A percentile compares a stretch with the other conserved stretches of the same genome.
These are phyloP conservation scores for Monosporozyma servazzii DNA, from an alignment of 805 yeast species.

Conservation along the genomic window DNA sequence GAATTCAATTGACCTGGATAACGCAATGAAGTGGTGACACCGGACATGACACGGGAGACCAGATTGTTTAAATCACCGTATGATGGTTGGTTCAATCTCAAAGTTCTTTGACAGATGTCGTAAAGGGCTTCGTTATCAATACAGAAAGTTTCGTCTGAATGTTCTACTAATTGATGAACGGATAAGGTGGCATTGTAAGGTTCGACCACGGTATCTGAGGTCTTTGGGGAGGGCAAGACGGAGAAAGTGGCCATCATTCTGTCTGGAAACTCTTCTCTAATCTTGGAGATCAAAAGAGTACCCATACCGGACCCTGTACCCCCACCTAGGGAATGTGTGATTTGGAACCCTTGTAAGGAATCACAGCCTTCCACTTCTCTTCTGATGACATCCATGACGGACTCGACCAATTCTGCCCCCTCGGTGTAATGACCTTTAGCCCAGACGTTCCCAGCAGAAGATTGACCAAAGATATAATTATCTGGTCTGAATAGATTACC, in stretches of 20 bases:
- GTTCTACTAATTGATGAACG: constrained; percentile 83
- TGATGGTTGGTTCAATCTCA: constrained; percentile 71
- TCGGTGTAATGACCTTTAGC: constrained; percentile 96
- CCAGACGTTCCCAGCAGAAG: constrained; percentile 95
- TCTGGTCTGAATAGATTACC: constrained; percentile 90
- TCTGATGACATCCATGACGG: constrained; percentile 81
- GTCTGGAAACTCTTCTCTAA: constrained; percentile 89
- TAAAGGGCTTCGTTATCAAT: constrained; percentile 90
- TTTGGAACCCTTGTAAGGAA: constrained; percentile 90
- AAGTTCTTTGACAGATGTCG: constrained; percentile 78
- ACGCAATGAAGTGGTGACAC: constrained; percentile 88
- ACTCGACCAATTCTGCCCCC: constrained; percentile 89
- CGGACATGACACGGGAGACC: constrained; percentile 88
- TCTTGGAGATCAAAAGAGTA: constrained; percentile 72
- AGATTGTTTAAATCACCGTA: constrained; percentile 72
- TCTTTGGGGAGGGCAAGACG: constrained; percentile 85
- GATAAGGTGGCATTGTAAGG: constrained; percentile 91
- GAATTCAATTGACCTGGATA: constrained; percentile 94
- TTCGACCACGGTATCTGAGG: constrained; percentile 88
- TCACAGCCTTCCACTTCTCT: constrained; percentile 93
- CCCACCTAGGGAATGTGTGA: constrained; percentile 75
- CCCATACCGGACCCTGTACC: constrained; percentile 98
- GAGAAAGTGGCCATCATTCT: constrained; percentile 95
- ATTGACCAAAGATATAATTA: constrained; percentile 79
- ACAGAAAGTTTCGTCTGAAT: constrained; percentile 89